phyloP scores from a whole-genome alignment of 2,329 filamentous ascomycete genomes.

The Hypoxylon sp. region DNA sequence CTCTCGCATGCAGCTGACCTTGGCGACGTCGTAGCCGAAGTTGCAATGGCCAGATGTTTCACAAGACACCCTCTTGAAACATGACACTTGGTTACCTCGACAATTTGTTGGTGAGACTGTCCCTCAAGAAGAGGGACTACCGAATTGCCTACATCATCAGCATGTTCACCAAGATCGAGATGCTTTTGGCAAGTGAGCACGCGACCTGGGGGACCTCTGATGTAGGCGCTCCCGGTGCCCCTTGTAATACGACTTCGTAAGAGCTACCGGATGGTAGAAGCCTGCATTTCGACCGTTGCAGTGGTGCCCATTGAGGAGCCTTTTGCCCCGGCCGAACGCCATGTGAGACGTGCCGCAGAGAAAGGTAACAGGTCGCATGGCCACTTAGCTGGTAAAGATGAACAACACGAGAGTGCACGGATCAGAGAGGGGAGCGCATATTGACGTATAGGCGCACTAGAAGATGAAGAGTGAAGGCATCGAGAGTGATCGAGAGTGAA shows the following conservation, averaged over 20 bases:
- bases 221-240: conserved; percentile 16
- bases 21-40: conserved; percentile 14
- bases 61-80: conserved; percentile 15
- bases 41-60: conserved; percentile 10
- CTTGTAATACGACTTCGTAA: conserved; percentile 4
- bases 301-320: conserved; percentile 11
- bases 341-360: conserved; percentile 16
- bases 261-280: conserved; percentile 22
- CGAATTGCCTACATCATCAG: conserved; percentile 21
- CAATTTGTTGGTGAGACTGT: neutral
- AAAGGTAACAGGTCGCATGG: conserved; percentile 38
- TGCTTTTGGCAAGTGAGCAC: conserved; percentile 29
- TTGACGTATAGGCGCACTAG: neutral
- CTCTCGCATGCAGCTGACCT: conserved; percentile 10
- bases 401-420: conserved; percentile 7
- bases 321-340: conserved; percentile 18
- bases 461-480: conserved; percentile 24
- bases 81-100: neutral
- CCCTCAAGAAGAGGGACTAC: neutral
- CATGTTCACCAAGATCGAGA: conserved; percentile 7
- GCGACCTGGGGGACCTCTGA: conserved; percentile 13
- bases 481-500: conserved; percentile 24
- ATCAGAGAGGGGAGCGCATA: neutral
- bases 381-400: conserved; percentile 12
- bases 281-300: conserved; percentile 28